These are phyloP conservation scores for Stachybotrys echinatus DNA, from an alignment of 2,329 filamentous ascomycete species.

Conservation along the genomic window DNA sequence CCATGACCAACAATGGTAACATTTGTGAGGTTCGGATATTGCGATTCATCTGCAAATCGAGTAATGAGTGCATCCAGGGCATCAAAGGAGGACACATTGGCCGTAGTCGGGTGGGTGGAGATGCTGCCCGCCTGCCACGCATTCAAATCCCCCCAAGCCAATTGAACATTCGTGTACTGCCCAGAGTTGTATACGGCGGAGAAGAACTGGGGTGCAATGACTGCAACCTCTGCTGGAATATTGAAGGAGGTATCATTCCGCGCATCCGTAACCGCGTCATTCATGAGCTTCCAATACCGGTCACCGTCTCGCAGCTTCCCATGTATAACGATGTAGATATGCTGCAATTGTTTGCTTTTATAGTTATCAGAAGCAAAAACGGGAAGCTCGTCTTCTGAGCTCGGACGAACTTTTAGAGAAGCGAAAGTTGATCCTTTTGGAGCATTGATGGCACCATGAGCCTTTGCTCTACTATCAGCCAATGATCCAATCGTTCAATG, in stretches of 20 bases:
- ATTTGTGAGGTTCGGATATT: constrained; percentile 5
- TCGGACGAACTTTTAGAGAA: neutral
- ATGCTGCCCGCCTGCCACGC: constrained; percentile 5
- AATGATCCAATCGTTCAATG: too few species aligned
- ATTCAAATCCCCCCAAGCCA: constrained; percentile 7
- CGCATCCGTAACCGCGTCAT: neutral
- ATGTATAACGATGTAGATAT: constrained; percentile 4
- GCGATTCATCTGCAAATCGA: neutral
- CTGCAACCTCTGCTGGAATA: neutral
- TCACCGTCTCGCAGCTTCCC: constrained; percentile 6
- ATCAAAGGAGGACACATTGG: constrained; percentile 5
- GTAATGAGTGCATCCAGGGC: constrained; percentile 5
- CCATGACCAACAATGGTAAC: constrained; percentile 8
- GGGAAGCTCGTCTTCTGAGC: neutral
- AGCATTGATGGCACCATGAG: neutral
- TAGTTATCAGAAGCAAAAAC: neutral
- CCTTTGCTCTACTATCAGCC: neutral
- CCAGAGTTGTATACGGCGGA: constrained; percentile 6
- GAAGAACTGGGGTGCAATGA: constrained; percentile 5
- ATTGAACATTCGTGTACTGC: constrained; percentile 5
- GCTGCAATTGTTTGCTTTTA: neutral
- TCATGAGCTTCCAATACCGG: constrained; percentile 6
- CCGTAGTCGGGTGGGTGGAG: constrained; percentile 3
- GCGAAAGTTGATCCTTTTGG: neutral
- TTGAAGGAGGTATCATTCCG: neutral